Percentiles rank a stretch among this genome's conserved stretches.
Evolutionary conservation across 495 filamentous ascomycete species (phyloP).

Genomic region (Hypoxylon fragiforme): DNA sequence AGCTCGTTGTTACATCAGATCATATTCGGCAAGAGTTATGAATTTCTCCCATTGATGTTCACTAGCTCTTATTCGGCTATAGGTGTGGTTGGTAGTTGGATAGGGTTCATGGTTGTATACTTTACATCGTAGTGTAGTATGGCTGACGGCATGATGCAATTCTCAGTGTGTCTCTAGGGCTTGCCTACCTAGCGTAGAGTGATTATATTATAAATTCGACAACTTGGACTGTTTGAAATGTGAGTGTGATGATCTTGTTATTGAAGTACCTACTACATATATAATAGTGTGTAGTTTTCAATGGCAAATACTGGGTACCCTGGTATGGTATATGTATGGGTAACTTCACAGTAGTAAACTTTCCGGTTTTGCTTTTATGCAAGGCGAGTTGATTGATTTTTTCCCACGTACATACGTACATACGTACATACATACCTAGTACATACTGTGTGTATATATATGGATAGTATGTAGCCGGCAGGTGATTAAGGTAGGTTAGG

Average conservation of each 20-base stretch:
- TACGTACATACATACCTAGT: too few relatives aligned
- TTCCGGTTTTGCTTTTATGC: slow-evolving; percentile 22
- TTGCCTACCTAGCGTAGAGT: slow-evolving; percentile 6
- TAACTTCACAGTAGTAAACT: too few relatives aligned
- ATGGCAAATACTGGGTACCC: too few relatives aligned
- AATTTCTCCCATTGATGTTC: slow-evolving; percentile 96
- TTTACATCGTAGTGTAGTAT: slow-evolving; percentile 71
- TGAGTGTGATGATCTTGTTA: not conserved
- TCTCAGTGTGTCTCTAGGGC: slow-evolving; percentile 2
- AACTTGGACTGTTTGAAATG: slow-evolving; percentile 6
- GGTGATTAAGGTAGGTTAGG: not conserved
- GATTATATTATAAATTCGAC: slow-evolving; percentile 9
- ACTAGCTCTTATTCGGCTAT: slow-evolving; percentile 93
- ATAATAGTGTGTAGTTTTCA: too few relatives aligned
- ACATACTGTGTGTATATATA: too few relatives aligned
- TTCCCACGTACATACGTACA: slow-evolving; percentile 18
- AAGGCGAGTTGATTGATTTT: slow-evolving; percentile 25
- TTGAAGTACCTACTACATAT: too few relatives aligned
- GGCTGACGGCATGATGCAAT: not conserved
- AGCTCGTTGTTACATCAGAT: slow-evolving; percentile 81
- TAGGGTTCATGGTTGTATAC: slow-evolving; percentile 93
- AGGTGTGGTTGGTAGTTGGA: slow-evolving; percentile 95
- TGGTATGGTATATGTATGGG: too few relatives aligned
- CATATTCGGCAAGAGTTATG: slow-evolving; percentile 78
- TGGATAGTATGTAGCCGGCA: too few relatives aligned